Base-by-base conservation (phyloP, 176 grass and related monocot species). In the Avena sativa region DNA sequence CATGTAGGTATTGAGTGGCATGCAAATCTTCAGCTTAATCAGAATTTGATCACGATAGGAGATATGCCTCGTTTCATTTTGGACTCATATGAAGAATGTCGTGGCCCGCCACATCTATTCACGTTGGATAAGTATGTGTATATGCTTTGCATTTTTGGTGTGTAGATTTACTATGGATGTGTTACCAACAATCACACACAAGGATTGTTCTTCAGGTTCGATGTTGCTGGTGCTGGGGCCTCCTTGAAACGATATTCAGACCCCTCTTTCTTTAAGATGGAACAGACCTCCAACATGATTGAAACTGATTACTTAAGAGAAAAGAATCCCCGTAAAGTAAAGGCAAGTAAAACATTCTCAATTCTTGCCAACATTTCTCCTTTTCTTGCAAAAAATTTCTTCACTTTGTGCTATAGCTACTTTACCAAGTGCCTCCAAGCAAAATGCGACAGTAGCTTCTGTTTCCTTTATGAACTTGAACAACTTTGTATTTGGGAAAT, bases 41-140 rank as follows among this genome's bases (percentile, higher is more conserved):
- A 94, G 79, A 99, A 96, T 91, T 76, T 99, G 77, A 76, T 99
- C 68, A 94, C 92, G 34, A 86, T 89, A 91, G 97, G 94, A 94
- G 97, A 99, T 93, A 96, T 99, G 97, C 94, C 97, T 51, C 94
- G 90, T 62, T 99, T 99, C 89, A 88, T 99, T 88, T 90, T 99
- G 92, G 94, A 99, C 79, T 99, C 92, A 32, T 99, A 99, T 21
- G 92, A 99, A 99, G 97, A 99, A 90, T 99, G 97, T n/a, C 85
- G 19, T 91, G 91, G 97, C 4, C 97, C 94, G 71, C 97, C 97
- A 44, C 90, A 71, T 50, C 84, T 99, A 74, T 99, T 99, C 84
- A 99, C 83, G 19, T 71, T 99, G 85, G 97, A 99, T 87, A 99
- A 94, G 97, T 99, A 94, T 17, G 89, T 21, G 78, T 49, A 82